Conservation (phyloP, 805 yeast genomes). For the Teunomyces kruisii region DNA sequence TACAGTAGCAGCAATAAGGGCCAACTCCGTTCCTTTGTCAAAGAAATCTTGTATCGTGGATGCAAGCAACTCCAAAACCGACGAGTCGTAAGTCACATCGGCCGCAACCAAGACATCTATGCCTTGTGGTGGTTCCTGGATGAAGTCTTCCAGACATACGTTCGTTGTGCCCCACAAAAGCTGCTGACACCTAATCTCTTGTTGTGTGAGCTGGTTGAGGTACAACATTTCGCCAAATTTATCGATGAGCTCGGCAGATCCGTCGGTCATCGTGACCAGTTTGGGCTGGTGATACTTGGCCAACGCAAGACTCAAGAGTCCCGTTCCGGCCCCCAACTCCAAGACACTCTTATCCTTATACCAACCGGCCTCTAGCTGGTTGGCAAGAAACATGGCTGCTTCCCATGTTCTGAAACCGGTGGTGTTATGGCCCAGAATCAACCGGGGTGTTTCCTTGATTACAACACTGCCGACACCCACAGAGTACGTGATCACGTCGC, state of each 20-base stretch:
- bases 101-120: conserved; percentile 70
- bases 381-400: conserved; percentile 70
- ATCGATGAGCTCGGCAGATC: conserved; percentile 57
- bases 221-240: conserved; percentile 43
- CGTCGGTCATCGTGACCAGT: conserved; percentile 60
- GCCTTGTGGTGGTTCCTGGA: conserved; percentile 29
- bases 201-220: conserved; percentile 35
- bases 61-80: conserved; percentile 56
- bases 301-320: conserved; percentile 62
- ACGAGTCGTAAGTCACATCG: conserved; percentile 82
- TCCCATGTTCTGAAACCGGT: conserved; percentile 95
- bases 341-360: conserved; percentile 33
- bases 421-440: conserved; percentile 74
- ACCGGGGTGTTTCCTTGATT: conserved; percentile 59
- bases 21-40: conserved; percentile 23
- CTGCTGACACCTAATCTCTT: conserved; percentile 25
- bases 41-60: conserved; percentile 44
- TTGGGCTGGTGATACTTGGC: conserved; percentile 20
- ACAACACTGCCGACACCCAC: conserved; percentile 23
- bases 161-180: conserved; percentile 57
- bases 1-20: conserved; percentile 70
- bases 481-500: conserved; percentile 38
- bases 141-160: conserved; percentile 33
- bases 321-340: conserved; percentile 92
- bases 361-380: conserved; percentile 38